A percentile compares a stretch with the other conserved stretches of the same genome.
Conservation (phyloP, 169 alveolate genomes). For the Besnoitia besnoiti region DNA sequence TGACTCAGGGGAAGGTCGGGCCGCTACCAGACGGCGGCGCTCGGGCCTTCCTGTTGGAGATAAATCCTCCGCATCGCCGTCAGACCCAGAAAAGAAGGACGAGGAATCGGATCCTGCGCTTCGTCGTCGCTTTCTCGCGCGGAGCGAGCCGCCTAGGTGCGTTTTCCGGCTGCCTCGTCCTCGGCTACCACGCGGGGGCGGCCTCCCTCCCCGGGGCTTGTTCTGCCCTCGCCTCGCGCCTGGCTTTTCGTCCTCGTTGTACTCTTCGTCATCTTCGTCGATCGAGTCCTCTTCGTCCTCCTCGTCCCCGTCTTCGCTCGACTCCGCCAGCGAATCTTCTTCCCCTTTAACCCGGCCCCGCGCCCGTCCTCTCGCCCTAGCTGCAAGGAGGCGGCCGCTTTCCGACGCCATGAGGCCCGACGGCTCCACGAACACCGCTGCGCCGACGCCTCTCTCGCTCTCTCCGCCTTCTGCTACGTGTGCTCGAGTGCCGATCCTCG, state of each 20-base stretch:
- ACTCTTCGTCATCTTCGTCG: neutral
- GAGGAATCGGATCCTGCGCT: neutral
- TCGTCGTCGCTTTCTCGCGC: neutral
- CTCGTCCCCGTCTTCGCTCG: neutral
- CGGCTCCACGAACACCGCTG: too few species aligned
- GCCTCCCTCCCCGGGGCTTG: neutral
- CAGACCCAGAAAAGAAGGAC: neutral
- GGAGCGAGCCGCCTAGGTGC: neutral
- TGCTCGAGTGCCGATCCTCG: too few species aligned
- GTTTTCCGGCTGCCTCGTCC: neutral
- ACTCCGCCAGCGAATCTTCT: neutral
- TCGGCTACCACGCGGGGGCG: neutral
- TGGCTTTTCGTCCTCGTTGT: neutral
- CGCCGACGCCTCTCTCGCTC: too few species aligned
- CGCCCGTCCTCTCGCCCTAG: neutral
- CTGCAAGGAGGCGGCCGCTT: neutral
- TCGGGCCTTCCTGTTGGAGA: neutral
- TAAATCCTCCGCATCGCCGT: neutral
- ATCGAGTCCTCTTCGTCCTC: neutral
- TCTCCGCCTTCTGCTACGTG: too few species aligned
- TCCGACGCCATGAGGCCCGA: neutral
- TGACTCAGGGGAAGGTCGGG: too few species aligned
- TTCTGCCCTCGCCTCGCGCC: neutral
- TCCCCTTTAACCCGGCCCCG: neutral
- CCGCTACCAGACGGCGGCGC: neutral